Percentiles rank a stretch among this genome's conserved stretches.
Conservation (phyloP, 169 alveolate species). For the Prorocentrum cordatum region DNA sequence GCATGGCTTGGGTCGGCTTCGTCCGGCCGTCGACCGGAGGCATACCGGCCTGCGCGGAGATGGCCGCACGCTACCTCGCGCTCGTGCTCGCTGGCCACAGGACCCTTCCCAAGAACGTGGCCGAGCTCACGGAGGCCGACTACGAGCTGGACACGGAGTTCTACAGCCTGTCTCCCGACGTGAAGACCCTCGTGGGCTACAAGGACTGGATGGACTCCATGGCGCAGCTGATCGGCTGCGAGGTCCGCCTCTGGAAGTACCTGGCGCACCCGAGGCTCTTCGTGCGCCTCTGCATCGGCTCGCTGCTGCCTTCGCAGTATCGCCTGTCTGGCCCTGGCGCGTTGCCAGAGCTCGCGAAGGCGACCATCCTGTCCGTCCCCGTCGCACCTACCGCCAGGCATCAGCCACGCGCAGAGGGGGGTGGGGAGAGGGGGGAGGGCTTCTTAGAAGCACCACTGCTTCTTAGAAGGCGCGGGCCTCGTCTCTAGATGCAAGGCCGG, state of each 20-base stretch:
- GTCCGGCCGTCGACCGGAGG: conserved; percentile 29
- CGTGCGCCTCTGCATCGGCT: conserved; percentile 23
- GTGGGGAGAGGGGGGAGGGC: too few species aligned
- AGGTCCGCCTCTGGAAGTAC: background rate
- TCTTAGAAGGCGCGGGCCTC: too few species aligned
- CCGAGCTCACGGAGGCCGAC: background rate
- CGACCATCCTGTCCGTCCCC: too few species aligned
- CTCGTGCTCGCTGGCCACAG: too few species aligned
- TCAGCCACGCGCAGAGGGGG: too few species aligned
- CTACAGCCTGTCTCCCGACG: background rate
- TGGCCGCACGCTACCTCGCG: conserved; percentile 21
- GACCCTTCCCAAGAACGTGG: background rate
- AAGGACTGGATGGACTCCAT: conserved; percentile 45
- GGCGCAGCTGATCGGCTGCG: conserved; percentile 12
- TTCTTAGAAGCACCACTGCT: too few species aligned
- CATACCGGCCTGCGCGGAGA: conserved; percentile 27
- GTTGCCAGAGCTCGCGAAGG: background rate
- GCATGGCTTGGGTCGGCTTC: conserved; percentile 34
- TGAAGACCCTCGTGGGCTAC: conserved; percentile 32
- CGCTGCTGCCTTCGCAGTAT: background rate
- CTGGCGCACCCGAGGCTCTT: background rate
- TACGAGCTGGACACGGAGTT: background rate
- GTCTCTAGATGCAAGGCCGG: too few species aligned
- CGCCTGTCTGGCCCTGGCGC: background rate
- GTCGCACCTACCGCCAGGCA: too few species aligned